A percentile compares a stretch with the other conserved stretches of the same genome.
Evolutionary conservation across 352 stramenopile species (phyloP).

Genomic region (Peronospora destructor): DNA sequence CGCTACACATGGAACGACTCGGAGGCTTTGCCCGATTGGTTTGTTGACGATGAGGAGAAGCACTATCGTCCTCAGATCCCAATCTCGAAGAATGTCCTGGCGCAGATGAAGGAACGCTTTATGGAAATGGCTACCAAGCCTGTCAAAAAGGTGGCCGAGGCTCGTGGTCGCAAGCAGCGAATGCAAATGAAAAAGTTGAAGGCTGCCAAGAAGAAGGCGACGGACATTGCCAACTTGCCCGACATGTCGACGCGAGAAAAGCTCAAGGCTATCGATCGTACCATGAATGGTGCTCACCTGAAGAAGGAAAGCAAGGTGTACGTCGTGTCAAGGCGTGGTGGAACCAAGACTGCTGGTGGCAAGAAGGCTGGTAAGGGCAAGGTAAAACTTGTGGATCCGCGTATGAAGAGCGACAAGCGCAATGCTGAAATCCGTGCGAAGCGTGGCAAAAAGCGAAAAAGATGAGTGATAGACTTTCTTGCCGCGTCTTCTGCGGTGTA

Average conservation of each 20-base stretch:
- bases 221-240: conserved; percentile 90
- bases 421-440: conserved; percentile 78
- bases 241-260: conserved; percentile 98
- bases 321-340: conserved; percentile 87
- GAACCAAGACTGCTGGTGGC: conserved; percentile 47
- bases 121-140: conserved; percentile 94
- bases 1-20: conserved; percentile 98
- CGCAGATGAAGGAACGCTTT: conserved; percentile 97
- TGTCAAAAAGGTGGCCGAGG: conserved; percentile 99
- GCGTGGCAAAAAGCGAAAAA: conserved; percentile 83
- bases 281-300: conserved; percentile 88
- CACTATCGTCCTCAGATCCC: conserved; percentile 98
- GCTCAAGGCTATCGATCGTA: conserved; percentile 96
- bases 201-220: conserved; percentile 96
- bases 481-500: conserved; percentile 22
- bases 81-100: conserved; percentile 93
- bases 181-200: conserved; percentile 92
- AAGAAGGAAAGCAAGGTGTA: conserved; percentile 95
- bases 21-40: conserved; percentile 95
- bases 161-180: conserved; percentile 92
- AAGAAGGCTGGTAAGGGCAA: conserved; percentile 83
- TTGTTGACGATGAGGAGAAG: conserved; percentile 92
- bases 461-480: conserved; percentile 31
- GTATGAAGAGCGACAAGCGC: conserved; percentile 96
- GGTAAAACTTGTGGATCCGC: conserved; percentile 96